These are phyloP conservation scores for Geranium brycei DNA, from an alignment of 345 rosid genomes.

Conservation along the genomic window DNA sequence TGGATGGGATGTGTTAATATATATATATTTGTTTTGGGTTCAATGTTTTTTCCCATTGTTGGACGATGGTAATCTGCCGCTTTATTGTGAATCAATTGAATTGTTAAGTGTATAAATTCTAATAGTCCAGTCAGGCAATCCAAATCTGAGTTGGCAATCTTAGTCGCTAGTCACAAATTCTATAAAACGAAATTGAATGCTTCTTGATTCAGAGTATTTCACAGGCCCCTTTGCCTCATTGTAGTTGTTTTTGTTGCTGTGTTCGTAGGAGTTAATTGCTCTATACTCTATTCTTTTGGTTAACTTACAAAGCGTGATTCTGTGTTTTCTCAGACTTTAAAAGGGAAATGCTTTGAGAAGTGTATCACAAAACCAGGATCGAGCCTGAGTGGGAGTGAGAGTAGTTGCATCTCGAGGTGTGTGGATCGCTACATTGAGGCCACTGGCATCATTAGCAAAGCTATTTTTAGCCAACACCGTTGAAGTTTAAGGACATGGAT, in stretches of 20 bases:
- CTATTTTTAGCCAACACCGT: conserved; percentile 43
- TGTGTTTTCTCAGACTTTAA: conserved; percentile 39
- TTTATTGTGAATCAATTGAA: too few species aligned
- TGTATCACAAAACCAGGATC: conserved; percentile 89
- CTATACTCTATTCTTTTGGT: not conserved
- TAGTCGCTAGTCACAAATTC: too few species aligned
- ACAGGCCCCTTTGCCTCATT: too few species aligned
- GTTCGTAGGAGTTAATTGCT: not conserved
- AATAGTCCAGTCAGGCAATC: too few species aligned
- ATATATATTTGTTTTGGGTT: too few species aligned
- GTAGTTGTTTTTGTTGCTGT: not conserved
- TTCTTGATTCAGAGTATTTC: too few species aligned
- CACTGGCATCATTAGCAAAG: conserved; percentile 57
- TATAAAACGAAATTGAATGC: too few species aligned
- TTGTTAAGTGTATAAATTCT: too few species aligned
- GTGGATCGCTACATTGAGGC: conserved; percentile 97
- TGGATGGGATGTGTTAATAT: too few species aligned
- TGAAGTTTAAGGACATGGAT: conserved; percentile 12
- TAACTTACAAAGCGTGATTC: not conserved
- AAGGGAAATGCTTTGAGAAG: conserved; percentile 76
- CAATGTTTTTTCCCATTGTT: too few species aligned
- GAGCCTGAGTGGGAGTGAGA: conserved; percentile 77
- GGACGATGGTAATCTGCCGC: too few species aligned
- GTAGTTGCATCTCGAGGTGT: conserved; percentile 90
- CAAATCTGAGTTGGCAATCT: too few species aligned